Evolutionary conservation across 176 grass and related monocot genomes (phyloP).

Genomic region (Melocanna baccifera): DNA sequence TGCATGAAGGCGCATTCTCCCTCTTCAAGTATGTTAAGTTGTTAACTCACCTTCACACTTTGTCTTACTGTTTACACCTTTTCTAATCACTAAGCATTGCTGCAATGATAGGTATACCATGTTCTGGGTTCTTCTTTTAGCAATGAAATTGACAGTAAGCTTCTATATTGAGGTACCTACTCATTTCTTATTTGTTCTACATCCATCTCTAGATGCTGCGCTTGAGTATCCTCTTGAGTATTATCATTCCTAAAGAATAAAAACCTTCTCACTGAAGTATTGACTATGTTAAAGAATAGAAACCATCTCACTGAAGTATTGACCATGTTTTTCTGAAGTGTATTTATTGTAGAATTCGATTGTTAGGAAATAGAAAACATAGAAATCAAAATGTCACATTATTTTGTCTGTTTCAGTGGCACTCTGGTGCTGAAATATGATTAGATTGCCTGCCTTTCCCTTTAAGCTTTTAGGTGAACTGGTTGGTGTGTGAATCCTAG

Average conservation of each 20-base stretch:
- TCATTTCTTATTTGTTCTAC: slow-evolving; percentile 16
- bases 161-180: slow-evolving; percentile 87
- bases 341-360: neutral
- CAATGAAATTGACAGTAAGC: slow-evolving; percentile 84
- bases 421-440: neutral
- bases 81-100: slow-evolving; percentile 17
- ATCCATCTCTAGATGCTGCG: neutral
- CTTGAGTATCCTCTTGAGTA: neutral
- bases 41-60: slow-evolving; percentile 27
- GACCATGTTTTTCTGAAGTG: neutral
- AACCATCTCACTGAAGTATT: neutral
- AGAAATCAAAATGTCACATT: neutral
- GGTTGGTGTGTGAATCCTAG: neutral
- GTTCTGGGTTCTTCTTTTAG: slow-evolving; percentile 94
- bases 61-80: slow-evolving; percentile 14
- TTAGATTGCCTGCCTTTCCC: neutral
- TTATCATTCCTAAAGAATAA: slow-evolving; percentile 2
- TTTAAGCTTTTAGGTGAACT: neutral
- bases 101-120: slow-evolving; percentile 76
- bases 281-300: neutral
- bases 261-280: neutral
- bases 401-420: neutral
- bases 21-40: slow-evolving; percentile 85
- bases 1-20: slow-evolving; percentile 98
- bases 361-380: neutral